These are phyloP conservation scores for Cladochytrium replicatum DNA, from an alignment of 192 early-diverging fungal species.

Conservation along the genomic window DNA sequence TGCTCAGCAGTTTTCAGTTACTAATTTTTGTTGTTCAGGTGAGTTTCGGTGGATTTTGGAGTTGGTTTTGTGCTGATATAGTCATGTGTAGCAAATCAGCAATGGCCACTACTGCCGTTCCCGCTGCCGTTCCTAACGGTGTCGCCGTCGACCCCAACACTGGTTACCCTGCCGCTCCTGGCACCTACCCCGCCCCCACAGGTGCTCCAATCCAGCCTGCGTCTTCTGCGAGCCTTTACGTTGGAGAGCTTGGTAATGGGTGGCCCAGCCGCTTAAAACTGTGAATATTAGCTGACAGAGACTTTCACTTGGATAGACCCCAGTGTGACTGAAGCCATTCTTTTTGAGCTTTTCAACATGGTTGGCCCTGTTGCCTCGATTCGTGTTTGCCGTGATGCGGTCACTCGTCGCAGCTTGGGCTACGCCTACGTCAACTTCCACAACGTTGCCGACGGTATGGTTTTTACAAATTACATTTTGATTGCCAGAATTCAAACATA, in stretches of 20 bases:
- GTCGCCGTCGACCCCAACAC: conserved; percentile 27
- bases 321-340: conserved; percentile 91
- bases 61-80: no score
- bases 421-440: conserved; percentile 99
- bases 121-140: conserved; percentile 18
- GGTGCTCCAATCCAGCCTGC: conserved; percentile 15
- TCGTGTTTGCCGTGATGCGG: conserved; percentile 95
- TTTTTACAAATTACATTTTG: conserved; percentile 6
- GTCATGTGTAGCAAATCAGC: conserved; percentile 10
- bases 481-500: no score
- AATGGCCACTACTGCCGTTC: conserved; percentile 33
- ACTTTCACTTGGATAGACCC: conserved; percentile 45
- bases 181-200: conserved; percentile 20
- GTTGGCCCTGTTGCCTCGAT: conserved; percentile 92
- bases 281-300: not conserved
- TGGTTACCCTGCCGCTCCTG: conserved; percentile 16
- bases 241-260: conserved; percentile 73
- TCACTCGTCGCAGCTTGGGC: conserved; percentile 90
- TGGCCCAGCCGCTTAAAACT: not conserved
- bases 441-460: conserved; percentile 65
- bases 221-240: conserved; percentile 67
- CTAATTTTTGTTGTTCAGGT: no score
- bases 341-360: conserved; percentile 96
- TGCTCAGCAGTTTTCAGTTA: no score
- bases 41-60: no score